Conservation (phyloP, 2,329 filamentous ascomycete genomes). For the Cadophora malorum region DNA sequence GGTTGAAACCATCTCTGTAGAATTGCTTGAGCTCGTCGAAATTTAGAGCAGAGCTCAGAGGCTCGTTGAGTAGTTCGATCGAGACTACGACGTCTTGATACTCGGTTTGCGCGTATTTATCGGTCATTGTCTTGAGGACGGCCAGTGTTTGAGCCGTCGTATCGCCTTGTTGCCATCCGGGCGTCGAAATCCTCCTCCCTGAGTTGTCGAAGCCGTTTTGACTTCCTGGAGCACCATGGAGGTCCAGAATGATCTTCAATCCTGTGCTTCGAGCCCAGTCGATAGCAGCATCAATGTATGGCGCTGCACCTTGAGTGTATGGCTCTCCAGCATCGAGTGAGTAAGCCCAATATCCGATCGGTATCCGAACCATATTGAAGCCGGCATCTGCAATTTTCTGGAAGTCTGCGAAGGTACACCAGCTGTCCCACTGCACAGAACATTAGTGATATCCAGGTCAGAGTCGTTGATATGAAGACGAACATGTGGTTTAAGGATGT, state of each 20-base stretch:
- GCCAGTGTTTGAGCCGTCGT: conserved; percentile 57
- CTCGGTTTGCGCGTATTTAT: conserved; percentile 58
- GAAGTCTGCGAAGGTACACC: conserved; percentile 54
- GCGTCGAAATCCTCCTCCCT: conserved; percentile 54
- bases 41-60: conserved; percentile 46
- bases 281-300: conserved; percentile 61
- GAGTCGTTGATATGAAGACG: conserved; percentile 42
- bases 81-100: conserved; percentile 65
- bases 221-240: conserved; percentile 61
- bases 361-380: conserved; percentile 65
- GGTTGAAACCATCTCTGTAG: conserved; percentile 58
- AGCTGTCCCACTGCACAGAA: conserved; percentile 41
- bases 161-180: conserved; percentile 54
- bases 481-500: conserved; percentile 59
- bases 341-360: conserved; percentile 66
- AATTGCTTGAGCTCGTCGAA: conserved; percentile 46
- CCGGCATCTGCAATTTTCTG: conserved; percentile 61
- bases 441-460: conserved; percentile 18
- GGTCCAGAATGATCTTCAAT: conserved; percentile 63
- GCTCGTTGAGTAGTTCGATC: conserved; percentile 65
- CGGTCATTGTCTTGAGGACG: conserved; percentile 62
- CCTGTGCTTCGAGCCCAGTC: conserved; percentile 60
- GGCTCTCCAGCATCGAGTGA: conserved; percentile 55
- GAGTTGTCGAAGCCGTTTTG: conserved; percentile 70
- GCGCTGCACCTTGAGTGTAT: conserved; percentile 57